Percentiles rank a stretch among this genome's conserved stretches.
phyloP scores from a whole-genome alignment of 2,329 filamentous ascomycete genomes.

The Ceratocystis cacaofunesta region DNA sequence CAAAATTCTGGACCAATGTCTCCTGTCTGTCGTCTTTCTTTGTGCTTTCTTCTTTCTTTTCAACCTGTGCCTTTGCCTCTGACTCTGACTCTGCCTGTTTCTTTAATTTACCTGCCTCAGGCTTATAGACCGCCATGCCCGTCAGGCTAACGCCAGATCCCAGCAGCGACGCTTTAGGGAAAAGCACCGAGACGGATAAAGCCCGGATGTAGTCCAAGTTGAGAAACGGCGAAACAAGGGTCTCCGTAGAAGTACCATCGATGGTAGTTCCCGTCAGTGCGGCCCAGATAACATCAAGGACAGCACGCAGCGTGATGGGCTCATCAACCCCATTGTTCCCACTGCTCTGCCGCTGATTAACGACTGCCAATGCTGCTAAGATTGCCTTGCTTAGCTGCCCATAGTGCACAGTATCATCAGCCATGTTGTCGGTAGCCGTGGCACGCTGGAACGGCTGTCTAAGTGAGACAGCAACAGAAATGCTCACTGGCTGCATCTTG shows the following conservation, averaged over 20 bases:
- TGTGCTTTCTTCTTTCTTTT: no score
- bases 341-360: constrained; percentile 15
- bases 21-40: no score
- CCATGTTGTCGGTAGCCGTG: constrained; percentile 44
- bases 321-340: constrained; percentile 1
- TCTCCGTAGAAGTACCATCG: constrained; percentile 17
- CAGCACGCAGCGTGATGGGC: constrained; percentile 19
- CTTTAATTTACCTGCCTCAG: no score
- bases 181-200: constrained; percentile 37
- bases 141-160: constrained; percentile 45
- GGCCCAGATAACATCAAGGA: constrained; percentile 25
- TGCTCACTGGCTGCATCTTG: constrained; percentile 44
- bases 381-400: constrained; percentile 54
- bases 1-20: constrained; percentile 20
- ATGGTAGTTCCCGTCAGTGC: constrained; percentile 22
- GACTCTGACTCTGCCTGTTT: neutral
- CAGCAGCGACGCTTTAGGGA: constrained; percentile 55
- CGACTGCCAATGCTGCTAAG: constrained; percentile 31
- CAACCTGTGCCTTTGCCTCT: neutral
- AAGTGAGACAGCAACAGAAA: constrained; percentile 47
- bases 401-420: constrained; percentile 61
- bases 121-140: constrained; percentile 28
- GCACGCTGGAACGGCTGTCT: constrained; percentile 40
- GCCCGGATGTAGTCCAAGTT: constrained; percentile 27
- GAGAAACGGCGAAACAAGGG: constrained; percentile 22